phyloP scores from a whole-genome alignment of 768 basidiomycete species.

The Megacollybia marginata region DNA sequence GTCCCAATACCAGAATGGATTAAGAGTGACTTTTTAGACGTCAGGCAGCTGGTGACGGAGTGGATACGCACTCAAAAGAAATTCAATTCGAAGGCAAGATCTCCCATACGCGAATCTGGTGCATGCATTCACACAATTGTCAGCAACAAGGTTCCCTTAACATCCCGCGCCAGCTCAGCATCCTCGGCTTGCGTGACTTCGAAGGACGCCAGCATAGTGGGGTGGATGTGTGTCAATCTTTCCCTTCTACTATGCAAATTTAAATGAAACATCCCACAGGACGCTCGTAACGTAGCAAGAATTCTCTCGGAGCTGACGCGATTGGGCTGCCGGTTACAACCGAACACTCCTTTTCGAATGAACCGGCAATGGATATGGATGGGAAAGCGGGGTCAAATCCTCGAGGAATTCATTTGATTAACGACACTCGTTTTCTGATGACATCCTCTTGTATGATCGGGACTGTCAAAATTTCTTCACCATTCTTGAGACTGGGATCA shows the following conservation, averaged over 20 bases:
- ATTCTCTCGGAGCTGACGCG: slow-evolving; percentile 74
- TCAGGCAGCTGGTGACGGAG: slow-evolving; percentile 50
- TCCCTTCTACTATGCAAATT: slow-evolving; percentile 9
- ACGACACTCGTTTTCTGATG: too few species aligned
- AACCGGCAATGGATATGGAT: slow-evolving; percentile 79
- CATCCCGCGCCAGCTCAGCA: slow-evolving; percentile 66
- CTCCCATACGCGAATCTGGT: too few species aligned
- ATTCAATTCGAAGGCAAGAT: neutral
- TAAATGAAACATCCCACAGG: slow-evolving; percentile 37
- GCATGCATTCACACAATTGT: too few species aligned
- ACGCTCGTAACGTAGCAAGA: slow-evolving; percentile 83
- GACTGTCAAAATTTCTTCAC: too few species aligned
- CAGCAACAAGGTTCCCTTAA: slow-evolving; percentile 36
- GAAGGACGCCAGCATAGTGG: slow-evolving; percentile 83
- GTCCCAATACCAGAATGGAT: slow-evolving; percentile 69
- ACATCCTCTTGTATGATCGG: too few species aligned
- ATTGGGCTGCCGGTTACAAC: slow-evolving; percentile 56
- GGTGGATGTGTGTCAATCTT: slow-evolving; percentile 65
- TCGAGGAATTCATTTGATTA: slow-evolving; percentile 20
- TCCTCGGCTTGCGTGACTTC: slow-evolving; percentile 69
- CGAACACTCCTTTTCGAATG: slow-evolving; percentile 66
- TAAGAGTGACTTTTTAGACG: slow-evolving; percentile 66
- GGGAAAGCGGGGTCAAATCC: slow-evolving; percentile 65
- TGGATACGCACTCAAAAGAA: slow-evolving; percentile 26
- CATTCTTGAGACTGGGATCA: too few species aligned